Percentiles rank a stretch among this genome's conserved stretches.
These are phyloP conservation scores for Primulina huaijiensis DNA, from an alignment of 257 asterid genomes.

Conservation along the genomic window DNA sequence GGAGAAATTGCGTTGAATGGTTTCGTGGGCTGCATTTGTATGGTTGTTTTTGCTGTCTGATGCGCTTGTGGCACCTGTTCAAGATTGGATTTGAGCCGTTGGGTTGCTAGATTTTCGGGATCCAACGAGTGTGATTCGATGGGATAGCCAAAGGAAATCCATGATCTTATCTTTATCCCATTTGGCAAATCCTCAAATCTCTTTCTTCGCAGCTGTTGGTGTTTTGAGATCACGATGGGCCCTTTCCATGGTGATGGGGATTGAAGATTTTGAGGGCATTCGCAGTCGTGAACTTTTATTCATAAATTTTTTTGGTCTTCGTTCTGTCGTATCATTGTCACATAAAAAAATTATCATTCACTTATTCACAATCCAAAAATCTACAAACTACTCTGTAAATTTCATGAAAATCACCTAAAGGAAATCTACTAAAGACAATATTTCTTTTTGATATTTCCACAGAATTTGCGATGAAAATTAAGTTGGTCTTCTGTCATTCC, in stretches of 20 bases:
- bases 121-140: conserved; percentile 44
- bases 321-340: no score
- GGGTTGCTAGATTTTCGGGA: conserved; percentile 44
- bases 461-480: no score
- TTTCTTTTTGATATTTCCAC: no score
- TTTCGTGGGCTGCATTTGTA: conserved; percentile 14
- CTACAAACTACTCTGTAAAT: no score
- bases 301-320: no score
- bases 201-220: conserved; percentile 54
- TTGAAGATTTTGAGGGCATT: no score
- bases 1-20: conserved; percentile 9
- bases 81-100: conserved; percentile 29
- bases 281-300: no score
- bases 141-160: conserved; percentile 53
- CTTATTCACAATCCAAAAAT: no score
- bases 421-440: no score
- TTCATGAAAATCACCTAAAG: no score
- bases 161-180: conserved; percentile 64
- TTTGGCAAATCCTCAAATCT: conserved; percentile 56
- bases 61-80: neutral
- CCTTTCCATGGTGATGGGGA: neutral
- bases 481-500: no score
- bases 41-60: neutral
- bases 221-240: conserved; percentile 33
- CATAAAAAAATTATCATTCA: no score